Evolutionary conservation across 1,284 basidiomycete genomes (phyloP), one percentile per base, ranked within the genome.

Genomic region (Ustilago trichophora): DNA sequence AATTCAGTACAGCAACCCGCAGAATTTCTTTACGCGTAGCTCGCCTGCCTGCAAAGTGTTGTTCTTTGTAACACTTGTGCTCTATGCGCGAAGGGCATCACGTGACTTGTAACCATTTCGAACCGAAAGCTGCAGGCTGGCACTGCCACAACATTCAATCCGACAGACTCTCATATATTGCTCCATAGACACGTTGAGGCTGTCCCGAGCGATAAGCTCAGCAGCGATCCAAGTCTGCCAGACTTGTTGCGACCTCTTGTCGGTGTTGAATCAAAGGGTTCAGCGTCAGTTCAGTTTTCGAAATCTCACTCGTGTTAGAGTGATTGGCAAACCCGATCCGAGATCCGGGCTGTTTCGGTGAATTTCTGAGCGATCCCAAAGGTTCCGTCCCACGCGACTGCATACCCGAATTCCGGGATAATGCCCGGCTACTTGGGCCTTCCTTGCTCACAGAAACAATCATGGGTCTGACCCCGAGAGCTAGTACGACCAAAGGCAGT

Each of bases 351-450:
- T 25, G n/a, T 29, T 38, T 38, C 29, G 46, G 46, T 26, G 35
- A 49, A 34, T 49, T 49, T 37, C 35, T 33, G 15, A 16, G 2
- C 13, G 9, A 13, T 25, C 24, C 22, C 21, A 25, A 43, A 18
- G 19, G 16, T 21, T 15, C n/a, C 7, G 19, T 15, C 10, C 32
- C 41, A 46, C 44, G 52, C 42, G 44, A 37, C 25, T 58, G 55
- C 47, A 58, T 58, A 51, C 48, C 55, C 55, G 55, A 58, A 40
- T 46, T 38, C 55, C 48, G 55, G 36, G 16, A n/a, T 24, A 34
- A n/a, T 18, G 29, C 31, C 27, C 42, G 42, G 49, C 15, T 41
- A 35, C 32, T 36, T 31, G 25, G 12, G 10, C 22, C 27, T 7
- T 29, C 7, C 13, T 29, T 29, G 27, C 27, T 29, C 13, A 29